Evolutionary conservation across 2,329 filamentous ascomycete genomes (phyloP).

Genomic region (Fusarium liriodendri): DNA sequence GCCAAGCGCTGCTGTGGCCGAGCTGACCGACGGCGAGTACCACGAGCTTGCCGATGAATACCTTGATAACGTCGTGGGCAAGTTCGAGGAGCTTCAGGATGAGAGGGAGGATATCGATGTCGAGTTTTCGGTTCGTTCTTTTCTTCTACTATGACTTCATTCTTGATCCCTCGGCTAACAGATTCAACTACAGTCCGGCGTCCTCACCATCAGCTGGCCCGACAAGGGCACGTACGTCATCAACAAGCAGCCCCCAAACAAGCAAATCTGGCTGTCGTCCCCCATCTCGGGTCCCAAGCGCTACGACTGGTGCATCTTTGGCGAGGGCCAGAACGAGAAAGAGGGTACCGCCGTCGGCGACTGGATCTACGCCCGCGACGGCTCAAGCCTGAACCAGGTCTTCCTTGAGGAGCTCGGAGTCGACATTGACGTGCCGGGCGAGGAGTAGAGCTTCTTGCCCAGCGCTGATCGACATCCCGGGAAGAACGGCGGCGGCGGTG

Average conservation of each 20-base stretch:
- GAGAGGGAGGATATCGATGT: slow-evolving; percentile 81
- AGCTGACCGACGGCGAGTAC: slow-evolving; percentile 78
- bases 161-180: slow-evolving; percentile 22
- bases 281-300: slow-evolving; percentile 92
- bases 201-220: slow-evolving; percentile 80
- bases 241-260: slow-evolving; percentile 99
- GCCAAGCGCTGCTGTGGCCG: slow-evolving; percentile 61
- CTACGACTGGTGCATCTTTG: slow-evolving; percentile 85
- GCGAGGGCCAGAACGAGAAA: slow-evolving; percentile 79
- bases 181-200: slow-evolving; percentile 74
- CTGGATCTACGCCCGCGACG: slow-evolving; percentile 92
- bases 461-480: slow-evolving; percentile 21
- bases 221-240: slow-evolving; percentile 86
- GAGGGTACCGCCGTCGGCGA: slow-evolving; percentile 78
- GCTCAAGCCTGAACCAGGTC: slow-evolving; percentile 78
- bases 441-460: slow-evolving; percentile 43
- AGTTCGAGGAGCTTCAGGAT: slow-evolving; percentile 82
- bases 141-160: background rate
- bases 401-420: slow-evolving; percentile 82
- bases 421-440: slow-evolving; percentile 57
- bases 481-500: slow-evolving; percentile 11
- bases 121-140: slow-evolving; percentile 80
- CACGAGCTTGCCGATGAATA: slow-evolving; percentile 82
- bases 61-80: slow-evolving; percentile 67
- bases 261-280: slow-evolving; percentile 96